These are phyloP conservation scores for Aurantiochytrium sp. DNA, from an alignment of 108 stramenopile species.

Conservation along the genomic window DNA sequence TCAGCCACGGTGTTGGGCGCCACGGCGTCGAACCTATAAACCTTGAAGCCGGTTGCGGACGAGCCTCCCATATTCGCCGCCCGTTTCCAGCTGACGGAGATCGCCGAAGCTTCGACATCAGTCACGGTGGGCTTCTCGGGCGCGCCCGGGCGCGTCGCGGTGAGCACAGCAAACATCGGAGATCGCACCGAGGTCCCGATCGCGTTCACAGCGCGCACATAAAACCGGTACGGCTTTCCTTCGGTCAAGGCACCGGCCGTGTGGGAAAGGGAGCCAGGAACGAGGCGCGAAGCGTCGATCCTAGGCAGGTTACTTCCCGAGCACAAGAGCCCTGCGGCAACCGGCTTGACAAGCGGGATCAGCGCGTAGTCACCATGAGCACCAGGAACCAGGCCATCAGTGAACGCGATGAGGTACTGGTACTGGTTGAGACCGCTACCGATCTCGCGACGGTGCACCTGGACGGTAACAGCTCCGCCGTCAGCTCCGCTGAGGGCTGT, in stretches of 20 bases:
- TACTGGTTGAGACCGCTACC: neutral
- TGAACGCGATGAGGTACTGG: neutral
- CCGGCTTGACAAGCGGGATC: neutral
- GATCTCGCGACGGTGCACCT: neutral
- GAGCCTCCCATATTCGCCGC: slow-evolving; percentile 56
- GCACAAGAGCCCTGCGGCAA: neutral
- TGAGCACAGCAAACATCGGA: slow-evolving; percentile 62
- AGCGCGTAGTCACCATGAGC: neutral
- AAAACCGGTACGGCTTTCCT: slow-evolving; percentile 69
- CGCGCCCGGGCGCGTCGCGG: slow-evolving; percentile 44
- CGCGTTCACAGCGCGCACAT: slow-evolving; percentile 66
- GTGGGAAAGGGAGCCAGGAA: slow-evolving; percentile 30
- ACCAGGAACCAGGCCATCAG: neutral
- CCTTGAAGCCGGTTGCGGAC: slow-evolving; percentile 67
- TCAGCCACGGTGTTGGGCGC: slow-evolving; percentile 60
- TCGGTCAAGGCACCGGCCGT: slow-evolving; percentile 43
- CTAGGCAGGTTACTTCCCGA: neutral
- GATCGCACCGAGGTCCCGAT: slow-evolving; percentile 61
- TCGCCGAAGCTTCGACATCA: slow-evolving; percentile 57
- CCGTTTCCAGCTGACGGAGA: slow-evolving; percentile 59
- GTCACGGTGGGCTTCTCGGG: slow-evolving; percentile 44
- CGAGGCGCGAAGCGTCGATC: neutral
- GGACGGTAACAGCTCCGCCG: neutral
- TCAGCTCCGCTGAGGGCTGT: neutral
- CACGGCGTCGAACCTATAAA: slow-evolving; percentile 63